Evolutionary conservation across 148 eudicot genomes (phyloP).

Genomic region (Chenopodium berlandieri): DNA sequence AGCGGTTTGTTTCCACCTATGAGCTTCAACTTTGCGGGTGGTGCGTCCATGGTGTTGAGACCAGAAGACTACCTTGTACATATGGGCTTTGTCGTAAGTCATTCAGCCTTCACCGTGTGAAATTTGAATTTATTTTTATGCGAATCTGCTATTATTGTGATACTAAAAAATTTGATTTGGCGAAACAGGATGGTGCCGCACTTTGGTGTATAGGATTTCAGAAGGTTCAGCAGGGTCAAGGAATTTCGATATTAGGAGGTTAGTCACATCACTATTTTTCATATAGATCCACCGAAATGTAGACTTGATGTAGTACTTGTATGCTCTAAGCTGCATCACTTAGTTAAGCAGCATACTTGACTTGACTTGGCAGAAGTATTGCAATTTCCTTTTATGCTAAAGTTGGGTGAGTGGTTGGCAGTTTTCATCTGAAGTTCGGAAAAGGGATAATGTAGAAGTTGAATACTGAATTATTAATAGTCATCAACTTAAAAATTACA

Average conservation of each 20-base stretch:
- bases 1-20: slow-evolving; percentile 66
- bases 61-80: slow-evolving; percentile 82
- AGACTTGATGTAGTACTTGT: background rate
- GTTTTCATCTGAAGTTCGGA: background rate
- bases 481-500: background rate
- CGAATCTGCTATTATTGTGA: background rate
- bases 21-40: slow-evolving; percentile 82
- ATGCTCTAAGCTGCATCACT: background rate
- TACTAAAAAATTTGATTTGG: slow-evolving; percentile 6
- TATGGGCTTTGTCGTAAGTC: slow-evolving; percentile 73
- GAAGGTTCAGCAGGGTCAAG: slow-evolving; percentile 60
- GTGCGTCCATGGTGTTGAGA: slow-evolving; percentile 76
- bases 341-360: background rate
- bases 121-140: background rate
- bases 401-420: background rate
- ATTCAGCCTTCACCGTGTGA: slow-evolving; percentile 13
- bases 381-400: background rate
- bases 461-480: background rate
- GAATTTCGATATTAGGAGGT: slow-evolving; percentile 90
- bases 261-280: slow-evolving; percentile 13
- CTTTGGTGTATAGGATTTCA: slow-evolving; percentile 96
- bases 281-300: background rate
- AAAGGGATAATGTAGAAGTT: background rate
- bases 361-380: background rate
- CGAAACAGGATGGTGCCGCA: slow-evolving; percentile 75